Conservation (phyloP, 306 rosid genomes). For the Dalbergia cochinchinensis region DNA sequence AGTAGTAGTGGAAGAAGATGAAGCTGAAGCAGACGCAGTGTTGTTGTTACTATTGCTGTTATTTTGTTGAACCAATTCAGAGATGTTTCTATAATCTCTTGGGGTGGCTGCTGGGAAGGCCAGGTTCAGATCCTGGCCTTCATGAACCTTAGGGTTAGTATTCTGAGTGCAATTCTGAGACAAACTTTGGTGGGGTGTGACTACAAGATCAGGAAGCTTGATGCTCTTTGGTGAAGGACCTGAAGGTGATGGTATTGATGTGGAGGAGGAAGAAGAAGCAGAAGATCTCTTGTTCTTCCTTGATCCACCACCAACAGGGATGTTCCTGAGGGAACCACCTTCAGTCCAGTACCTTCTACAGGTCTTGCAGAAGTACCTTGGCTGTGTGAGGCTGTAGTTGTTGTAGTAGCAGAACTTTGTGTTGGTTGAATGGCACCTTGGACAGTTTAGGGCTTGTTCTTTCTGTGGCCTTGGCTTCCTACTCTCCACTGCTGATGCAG, state of each 20-base stretch:
- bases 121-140: conserved; percentile 73
- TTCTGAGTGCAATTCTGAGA: conserved; percentile 35
- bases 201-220: conserved; percentile 55
- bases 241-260: not conserved
- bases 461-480: conserved; percentile 67
- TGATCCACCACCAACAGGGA: conserved; percentile 89
- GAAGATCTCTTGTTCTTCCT: conserved; percentile 81
- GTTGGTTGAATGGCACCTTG: conserved; percentile 83
- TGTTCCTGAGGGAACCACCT: conserved; percentile 85
- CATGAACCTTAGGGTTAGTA: conserved; percentile 30
- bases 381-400: conserved; percentile 88
- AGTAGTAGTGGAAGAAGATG: conserved; percentile 20
- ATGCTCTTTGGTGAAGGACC: conserved; percentile 33
- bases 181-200: conserved; percentile 23
- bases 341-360: conserved; percentile 95
- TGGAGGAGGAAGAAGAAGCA: conserved; percentile 32
- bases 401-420: conserved; percentile 92
- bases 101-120: conserved; percentile 46
- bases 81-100: conserved; percentile 45
- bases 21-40: conserved; percentile 17
- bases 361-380: conserved; percentile 85
- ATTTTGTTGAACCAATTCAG: conserved; percentile 51
- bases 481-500: conserved; percentile 32
- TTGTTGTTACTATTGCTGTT: conserved; percentile 12
- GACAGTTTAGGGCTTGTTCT: conserved; percentile 78